Evolutionary conservation across 2,329 filamentous ascomycete genomes (phyloP).

Genomic region (Alternaria sp.): DNA sequence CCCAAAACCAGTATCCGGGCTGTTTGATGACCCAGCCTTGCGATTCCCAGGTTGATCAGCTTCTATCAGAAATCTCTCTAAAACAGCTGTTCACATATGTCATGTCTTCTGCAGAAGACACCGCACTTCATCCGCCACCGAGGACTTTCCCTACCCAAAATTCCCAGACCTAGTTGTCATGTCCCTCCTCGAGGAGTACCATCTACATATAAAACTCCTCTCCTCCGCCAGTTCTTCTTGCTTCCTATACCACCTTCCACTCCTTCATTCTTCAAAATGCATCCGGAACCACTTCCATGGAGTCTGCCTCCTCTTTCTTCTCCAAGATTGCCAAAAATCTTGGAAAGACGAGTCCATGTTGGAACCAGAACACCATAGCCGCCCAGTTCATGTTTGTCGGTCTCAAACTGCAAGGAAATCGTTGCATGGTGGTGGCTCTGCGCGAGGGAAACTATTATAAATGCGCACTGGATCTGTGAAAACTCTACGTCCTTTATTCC

Average conservation of each 20-base stretch:
- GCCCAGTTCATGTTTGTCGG: not conserved
- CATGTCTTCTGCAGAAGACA: not conserved
- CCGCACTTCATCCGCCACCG: not conserved
- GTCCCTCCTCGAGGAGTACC: not conserved
- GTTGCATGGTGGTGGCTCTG: not conserved
- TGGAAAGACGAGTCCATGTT: not conserved
- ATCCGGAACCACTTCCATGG: too few relatives aligned
- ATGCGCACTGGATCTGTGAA: rapidly evolving
- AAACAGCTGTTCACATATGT: too few relatives aligned
- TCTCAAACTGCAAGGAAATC: rapidly evolving
- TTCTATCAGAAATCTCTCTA: too few relatives aligned
- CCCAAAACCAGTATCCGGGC: not conserved
- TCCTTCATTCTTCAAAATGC: not conserved
- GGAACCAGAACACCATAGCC: not conserved
- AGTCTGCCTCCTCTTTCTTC: not conserved
- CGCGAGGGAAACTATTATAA: not conserved
- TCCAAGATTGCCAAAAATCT: not conserved
- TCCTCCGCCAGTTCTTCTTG: not conserved
- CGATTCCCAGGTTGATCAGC: not conserved
- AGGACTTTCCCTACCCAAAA: not conserved
- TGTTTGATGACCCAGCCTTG: too few relatives aligned
- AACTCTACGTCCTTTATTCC: not conserved
- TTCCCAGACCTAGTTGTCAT: not conserved
- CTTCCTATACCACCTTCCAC: not conserved
- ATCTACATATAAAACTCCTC: not conserved